phyloP scores from a whole-genome alignment of 1,284 basidiomycete genomes.

The Ganoderma resinaceum region DNA sequence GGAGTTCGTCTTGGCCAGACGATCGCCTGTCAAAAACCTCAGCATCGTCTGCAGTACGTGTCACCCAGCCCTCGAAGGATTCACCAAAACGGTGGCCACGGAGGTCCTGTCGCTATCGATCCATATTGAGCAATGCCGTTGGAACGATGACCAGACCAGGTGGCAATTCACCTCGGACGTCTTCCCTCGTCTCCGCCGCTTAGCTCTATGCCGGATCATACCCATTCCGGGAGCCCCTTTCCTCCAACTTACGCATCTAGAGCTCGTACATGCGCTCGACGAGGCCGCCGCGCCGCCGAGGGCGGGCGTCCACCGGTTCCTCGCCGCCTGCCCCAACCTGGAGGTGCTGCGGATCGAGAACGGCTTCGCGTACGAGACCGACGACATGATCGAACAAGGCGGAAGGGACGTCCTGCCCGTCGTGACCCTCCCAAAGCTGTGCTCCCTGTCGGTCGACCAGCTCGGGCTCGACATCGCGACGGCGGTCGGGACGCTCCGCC shows the following conservation, averaged over 20 bases:
- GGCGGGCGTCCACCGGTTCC: background rate
- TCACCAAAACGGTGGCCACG: background rate
- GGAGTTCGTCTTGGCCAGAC: background rate
- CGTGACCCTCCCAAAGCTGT: background rate
- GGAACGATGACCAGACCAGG: background rate
- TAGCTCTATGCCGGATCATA: background rate
- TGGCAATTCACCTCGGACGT: background rate
- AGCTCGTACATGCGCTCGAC: background rate
- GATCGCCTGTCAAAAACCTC: background rate
- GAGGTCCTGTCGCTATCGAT: background rate
- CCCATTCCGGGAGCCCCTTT: background rate
- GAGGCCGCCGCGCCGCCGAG: background rate
- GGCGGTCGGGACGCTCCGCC: background rate
- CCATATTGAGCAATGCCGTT: background rate
- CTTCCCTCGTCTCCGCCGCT: background rate
- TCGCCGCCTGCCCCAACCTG: background rate
- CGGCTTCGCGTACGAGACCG: background rate
- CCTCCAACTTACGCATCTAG: background rate
- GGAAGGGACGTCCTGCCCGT: background rate
- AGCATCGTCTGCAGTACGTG: background rate
- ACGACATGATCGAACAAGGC: background rate
- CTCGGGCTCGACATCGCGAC: background rate
- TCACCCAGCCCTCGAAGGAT: background rate
- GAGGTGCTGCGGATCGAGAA: background rate
- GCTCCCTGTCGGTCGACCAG: background rate